These are phyloP conservation scores for Boletus semigastroideus DNA, from an alignment of 1,284 basidiomycete species.

Conservation along the genomic window DNA sequence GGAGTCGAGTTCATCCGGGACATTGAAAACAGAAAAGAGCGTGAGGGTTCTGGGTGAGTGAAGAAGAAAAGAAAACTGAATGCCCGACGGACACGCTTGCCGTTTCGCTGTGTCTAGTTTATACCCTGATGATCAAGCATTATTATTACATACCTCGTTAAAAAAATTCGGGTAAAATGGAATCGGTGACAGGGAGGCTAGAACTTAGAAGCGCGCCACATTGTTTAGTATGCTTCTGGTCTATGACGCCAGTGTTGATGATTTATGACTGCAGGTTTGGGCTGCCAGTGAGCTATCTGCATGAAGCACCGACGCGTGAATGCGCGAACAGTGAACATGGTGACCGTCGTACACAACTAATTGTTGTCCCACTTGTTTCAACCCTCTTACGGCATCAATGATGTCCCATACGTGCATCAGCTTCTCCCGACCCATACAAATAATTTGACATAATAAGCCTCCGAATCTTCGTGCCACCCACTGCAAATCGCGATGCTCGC, in stretches of 20 bases:
- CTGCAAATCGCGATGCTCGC: conserved; percentile 15
- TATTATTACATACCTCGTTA: not conserved
- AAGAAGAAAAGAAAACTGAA: not conserved
- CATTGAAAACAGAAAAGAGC: conserved; percentile 8
- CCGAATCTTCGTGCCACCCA: too few relatives aligned
- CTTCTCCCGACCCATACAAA: too few relatives aligned
- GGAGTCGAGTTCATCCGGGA: conserved; percentile 10
- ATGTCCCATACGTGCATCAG: too few relatives aligned
- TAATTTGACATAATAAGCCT: too few relatives aligned
- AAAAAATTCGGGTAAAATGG: not conserved
- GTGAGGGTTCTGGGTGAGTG: not conserved
- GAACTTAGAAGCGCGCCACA: not conserved
- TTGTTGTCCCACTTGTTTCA: too few relatives aligned
- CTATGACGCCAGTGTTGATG: too few relatives aligned
- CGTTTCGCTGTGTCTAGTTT: not conserved
- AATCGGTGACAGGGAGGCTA: not conserved
- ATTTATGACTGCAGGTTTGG: not conserved
- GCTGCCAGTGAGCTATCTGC: not conserved
- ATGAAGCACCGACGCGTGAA: not conserved
- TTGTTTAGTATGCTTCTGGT: too few relatives aligned
- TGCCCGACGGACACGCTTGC: not conserved
- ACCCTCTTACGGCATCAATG: too few relatives aligned
- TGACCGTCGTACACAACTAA: too few relatives aligned
- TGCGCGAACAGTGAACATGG: too few relatives aligned
- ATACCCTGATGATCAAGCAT: not conserved